Evolutionary conservation across 345 rosid species (phyloP), one percentile per base, ranked within the genome.

Genomic region (Populus alba): DNA sequence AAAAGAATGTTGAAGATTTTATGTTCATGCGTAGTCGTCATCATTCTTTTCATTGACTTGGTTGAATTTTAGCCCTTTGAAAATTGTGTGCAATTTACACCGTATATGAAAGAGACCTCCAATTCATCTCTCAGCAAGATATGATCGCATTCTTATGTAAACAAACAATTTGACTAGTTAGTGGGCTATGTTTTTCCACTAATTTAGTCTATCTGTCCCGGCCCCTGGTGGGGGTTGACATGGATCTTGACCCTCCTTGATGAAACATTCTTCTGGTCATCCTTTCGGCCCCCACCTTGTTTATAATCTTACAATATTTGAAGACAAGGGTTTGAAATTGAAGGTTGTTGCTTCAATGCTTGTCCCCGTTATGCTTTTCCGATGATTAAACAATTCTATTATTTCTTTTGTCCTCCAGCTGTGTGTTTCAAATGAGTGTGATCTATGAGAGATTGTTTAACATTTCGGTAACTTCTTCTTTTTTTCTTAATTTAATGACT

Each of bases 171-270:
- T 78, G 82, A 83, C 78, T 81, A 80, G 85, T 82, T 83, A 80
- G 85, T 82, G 89, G 78, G 79, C 69, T 76, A 65, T 79, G 85
- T 78, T 69, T 73, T 83, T 73, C 78, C 86, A 81, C 81, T 79
- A 73, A 81, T 71, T 73, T 78, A 68, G 75, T 80, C 84, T 15
- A 62, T 74, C 74, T 37, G 31, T 27, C 66, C 16, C 81, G 63
- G 33, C 67, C 39, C 70, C 23, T 69, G 33, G 86, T 78, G 78
- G 88, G 63, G 88, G 88, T 87, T 87, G 90, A 87, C 90, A 80
- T 82, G 70, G 75, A 77, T 80, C 77, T 85, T 83, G 88, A 85
- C 87, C 68, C 79, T 87, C 85, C 62, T 79, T 37, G 80, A 76
- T 82, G 73, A 82, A 82, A 87, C 88, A 87, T 85, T 82, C 80